Evolutionary conservation across 306 rosid genomes (phyloP).

Genomic region (Vicia faba): DNA sequence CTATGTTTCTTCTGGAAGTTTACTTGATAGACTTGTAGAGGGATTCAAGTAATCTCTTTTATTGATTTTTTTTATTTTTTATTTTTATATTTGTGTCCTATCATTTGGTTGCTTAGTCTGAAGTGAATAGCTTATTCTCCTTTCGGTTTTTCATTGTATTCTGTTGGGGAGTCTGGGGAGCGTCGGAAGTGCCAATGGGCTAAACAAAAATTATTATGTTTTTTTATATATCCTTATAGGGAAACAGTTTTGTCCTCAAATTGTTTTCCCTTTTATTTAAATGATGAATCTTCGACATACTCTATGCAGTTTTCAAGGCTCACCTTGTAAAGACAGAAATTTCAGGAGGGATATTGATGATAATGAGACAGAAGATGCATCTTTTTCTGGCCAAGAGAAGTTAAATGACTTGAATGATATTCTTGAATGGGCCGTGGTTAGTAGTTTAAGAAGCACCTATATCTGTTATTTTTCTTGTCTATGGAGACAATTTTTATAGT

Average conservation of each 20-base stretch:
- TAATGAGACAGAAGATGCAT: conserved; percentile 85
- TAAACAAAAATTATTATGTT: conserved; percentile 4
- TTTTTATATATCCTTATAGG: conserved; percentile 13
- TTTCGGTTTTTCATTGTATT: no score
- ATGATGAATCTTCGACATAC: conserved; percentile 30
- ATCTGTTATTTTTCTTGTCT: conserved; percentile 28
- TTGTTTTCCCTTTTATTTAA: conserved; percentile 24
- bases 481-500: conserved; percentile 27
- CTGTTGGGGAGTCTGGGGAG: no score
- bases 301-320: conserved; percentile 85
- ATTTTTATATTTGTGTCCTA: no score
- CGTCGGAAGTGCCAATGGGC: no score
- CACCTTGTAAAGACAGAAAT: conserved; percentile 85
- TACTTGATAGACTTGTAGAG: no score
- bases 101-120: no score
- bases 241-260: conserved; percentile 8
- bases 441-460: conserved; percentile 28
- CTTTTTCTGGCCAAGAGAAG: conserved; percentile 93
- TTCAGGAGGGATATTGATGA: conserved; percentile 85
- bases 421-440: conserved; percentile 97
- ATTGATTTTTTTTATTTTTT: no score
- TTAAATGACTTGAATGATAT: conserved; percentile 74
- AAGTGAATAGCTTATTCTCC: no score
- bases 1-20: no score
- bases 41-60: no score